Percentiles rank a stretch among this genome's conserved stretches.
Conservation (phyloP, 768 basidiomycete genomes). For the Agrocybe praecox region DNA sequence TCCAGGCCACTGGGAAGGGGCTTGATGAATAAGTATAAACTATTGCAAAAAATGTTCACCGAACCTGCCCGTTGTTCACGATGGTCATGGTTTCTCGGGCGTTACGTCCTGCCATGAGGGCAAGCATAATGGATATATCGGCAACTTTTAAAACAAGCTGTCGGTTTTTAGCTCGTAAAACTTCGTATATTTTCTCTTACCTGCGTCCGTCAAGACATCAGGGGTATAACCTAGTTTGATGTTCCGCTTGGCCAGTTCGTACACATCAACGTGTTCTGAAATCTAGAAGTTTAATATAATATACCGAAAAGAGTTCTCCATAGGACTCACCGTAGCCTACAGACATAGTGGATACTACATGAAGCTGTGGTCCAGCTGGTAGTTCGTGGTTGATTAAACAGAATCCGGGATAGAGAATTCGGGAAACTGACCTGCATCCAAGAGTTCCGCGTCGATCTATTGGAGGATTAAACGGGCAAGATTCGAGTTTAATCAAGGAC, state of each 20-base stretch:
- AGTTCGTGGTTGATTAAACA: not conserved
- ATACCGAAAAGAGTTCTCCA: not conserved
- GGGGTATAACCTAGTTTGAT: constrained; percentile 91
- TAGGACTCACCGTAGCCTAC: constrained; percentile 74
- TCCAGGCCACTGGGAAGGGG: constrained; percentile 66
- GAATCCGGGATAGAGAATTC: not conserved
- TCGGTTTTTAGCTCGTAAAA: not conserved
- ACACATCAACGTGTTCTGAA: constrained; percentile 80
- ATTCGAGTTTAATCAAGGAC: not conserved
- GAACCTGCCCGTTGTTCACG: constrained; percentile 70
- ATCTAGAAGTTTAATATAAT: not conserved
- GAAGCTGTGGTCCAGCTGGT: constrained; percentile 72
- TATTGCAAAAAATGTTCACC: not conserved
- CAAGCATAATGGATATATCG: constrained; percentile 87
- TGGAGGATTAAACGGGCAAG: not conserved
- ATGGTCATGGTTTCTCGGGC: constrained; percentile 62
- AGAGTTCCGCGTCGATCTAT: constrained; percentile 74
- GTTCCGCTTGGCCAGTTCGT: constrained; percentile 56
- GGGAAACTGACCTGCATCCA: constrained; percentile 51
- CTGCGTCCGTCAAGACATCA: constrained; percentile 91
- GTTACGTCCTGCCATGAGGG: constrained; percentile 91
- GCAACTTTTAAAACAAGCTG: constrained; percentile 64
- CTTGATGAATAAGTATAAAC: not conserved
- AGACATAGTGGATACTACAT: constrained; percentile 91
- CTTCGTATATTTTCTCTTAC: constrained; percentile 34